A percentile compares a stretch with the other conserved stretches of the same genome.
Evolutionary conservation across 169 alveolate genomes (phyloP).

Genomic region (Plasmodium fragile): DNA sequence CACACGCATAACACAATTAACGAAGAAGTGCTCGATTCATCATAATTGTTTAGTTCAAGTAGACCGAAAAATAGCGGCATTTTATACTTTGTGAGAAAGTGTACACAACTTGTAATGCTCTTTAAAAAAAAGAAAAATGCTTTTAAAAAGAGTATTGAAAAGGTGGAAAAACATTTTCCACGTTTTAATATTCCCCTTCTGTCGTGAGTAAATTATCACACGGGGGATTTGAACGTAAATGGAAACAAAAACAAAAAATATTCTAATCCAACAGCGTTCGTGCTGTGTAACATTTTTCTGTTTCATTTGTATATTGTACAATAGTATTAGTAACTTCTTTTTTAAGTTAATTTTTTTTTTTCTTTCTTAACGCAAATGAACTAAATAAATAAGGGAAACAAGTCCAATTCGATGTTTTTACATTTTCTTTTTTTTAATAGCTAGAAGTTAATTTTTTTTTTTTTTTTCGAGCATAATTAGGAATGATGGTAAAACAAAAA

Average conservation of each 20-base stretch:
- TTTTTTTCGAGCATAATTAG: constrained; percentile 9
- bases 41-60: background rate
- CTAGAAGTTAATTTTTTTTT: constrained; percentile 10
- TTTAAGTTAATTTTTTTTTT: constrained; percentile 3
- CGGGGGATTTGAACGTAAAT: background rate
- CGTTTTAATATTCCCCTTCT: background rate
- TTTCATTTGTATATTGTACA: background rate
- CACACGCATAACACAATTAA: background rate
- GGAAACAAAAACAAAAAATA: background rate
- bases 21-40: background rate
- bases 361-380: background rate
- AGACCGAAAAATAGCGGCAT: background rate
- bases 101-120: background rate
- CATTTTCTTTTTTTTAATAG: constrained; percentile 14
- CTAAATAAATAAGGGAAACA: background rate
- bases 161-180: background rate
- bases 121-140: background rate
- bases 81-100: background rate
- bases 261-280: background rate
- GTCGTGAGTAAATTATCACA: background rate
- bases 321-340: background rate
- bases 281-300: background rate
- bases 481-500: constrained; percentile 35
- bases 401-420: background rate
- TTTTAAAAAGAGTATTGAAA: background rate